Evolutionary conservation across 2,329 filamentous ascomycete genomes (phyloP), one percentile per base, ranked within the genome.

Genomic region (Pseudocercospora eumusae): DNA sequence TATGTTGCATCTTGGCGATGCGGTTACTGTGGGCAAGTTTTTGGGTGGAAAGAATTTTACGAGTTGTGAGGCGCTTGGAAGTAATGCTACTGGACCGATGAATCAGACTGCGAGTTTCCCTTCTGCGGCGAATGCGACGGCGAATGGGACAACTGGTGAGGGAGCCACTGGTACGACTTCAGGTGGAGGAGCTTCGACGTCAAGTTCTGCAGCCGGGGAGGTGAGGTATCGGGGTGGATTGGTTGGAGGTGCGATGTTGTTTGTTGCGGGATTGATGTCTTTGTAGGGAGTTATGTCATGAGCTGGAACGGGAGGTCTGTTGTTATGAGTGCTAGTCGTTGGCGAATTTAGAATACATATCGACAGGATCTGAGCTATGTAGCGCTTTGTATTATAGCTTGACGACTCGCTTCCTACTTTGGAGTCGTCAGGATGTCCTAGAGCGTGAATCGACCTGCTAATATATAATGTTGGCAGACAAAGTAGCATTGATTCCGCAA

Each of bases 11-110:
- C 23, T 59, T 49, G 57, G 33, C 6, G 58, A 58, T 59, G 61
- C 62, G n/a, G 52, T 52, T 15, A 67, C 60, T 8, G 68, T 67
- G 5, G 64, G 66, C 2, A 61, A 62, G 42, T 60, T 67, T 10
- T 36, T 69, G 15, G 68, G 68, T 11, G 68, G 65, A 3, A 25
- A 58, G 45, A 64, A 64, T n/a, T 69, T 62, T 55, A 66, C 63
- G 13, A 56, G 54, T 33, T 69, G 68, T 57, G 63, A 50, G 31
- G 63, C 47, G 27, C 40, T 69, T 23, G 59, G 59, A 2, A 62
- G 61, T 52, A 64, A 60, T 56, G 57, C 54, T 11, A 52, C 50
- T n/a, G 59, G 59, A 18, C 50, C 59, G n/a, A 18, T 18, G 52
- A 62, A 55, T 57, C 50, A 57, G 13, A 64, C 59, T 45, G 56